Evolutionary conservation across 2,329 filamentous ascomycete species (phyloP).

Genomic region (Penicillium polonicum): DNA sequence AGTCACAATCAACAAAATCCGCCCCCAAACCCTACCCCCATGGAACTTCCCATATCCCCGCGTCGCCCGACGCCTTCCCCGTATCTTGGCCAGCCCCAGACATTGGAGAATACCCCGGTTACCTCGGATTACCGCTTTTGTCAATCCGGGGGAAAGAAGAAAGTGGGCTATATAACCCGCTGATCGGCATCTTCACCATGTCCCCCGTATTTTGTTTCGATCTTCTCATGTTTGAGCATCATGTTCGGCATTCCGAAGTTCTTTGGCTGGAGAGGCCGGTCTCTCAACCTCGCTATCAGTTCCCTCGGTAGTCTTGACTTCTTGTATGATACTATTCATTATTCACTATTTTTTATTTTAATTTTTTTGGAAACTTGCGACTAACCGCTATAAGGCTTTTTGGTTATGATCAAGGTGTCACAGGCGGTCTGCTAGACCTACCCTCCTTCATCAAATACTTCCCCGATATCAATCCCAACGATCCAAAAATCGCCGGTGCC

Average conservation of each 20-base stretch:
- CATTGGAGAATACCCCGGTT: conserved; percentile 8
- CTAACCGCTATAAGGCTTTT: conserved; percentile 30
- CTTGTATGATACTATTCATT: conserved; percentile 20
- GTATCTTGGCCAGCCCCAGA: conserved; percentile 27
- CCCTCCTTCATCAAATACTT: conserved; percentile 42
- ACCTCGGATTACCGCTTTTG: conserved; percentile 28
- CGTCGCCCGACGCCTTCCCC: conserved; percentile 20
- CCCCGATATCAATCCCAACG: conserved; percentile 30
- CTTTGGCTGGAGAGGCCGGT: conserved; percentile 29
- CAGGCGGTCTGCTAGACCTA: conserved; percentile 45
- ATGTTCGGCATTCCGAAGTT: conserved; percentile 32
- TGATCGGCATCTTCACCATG: conserved; percentile 5
- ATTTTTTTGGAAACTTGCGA: neutral
- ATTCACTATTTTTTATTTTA: neutral
- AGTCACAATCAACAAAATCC: conserved; percentile 9
- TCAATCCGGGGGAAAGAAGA: conserved; percentile 18
- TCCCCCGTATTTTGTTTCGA: conserved; percentile 3
- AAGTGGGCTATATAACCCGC: conserved; percentile 26
- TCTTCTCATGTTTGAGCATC: conserved; percentile 14
- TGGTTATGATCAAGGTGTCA: conserved; percentile 44
- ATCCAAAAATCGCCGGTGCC: neutral
- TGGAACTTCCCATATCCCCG: conserved; percentile 17
- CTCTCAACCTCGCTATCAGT: conserved; percentile 39
- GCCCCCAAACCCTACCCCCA: conserved; percentile 14
- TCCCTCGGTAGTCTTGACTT: conserved; percentile 46